A percentile compares a stretch with the other conserved stretches of the same genome.
phyloP scores from a whole-genome alignment of 2,329 filamentous ascomycete genomes.

The Plenodomus biglobosus region DNA sequence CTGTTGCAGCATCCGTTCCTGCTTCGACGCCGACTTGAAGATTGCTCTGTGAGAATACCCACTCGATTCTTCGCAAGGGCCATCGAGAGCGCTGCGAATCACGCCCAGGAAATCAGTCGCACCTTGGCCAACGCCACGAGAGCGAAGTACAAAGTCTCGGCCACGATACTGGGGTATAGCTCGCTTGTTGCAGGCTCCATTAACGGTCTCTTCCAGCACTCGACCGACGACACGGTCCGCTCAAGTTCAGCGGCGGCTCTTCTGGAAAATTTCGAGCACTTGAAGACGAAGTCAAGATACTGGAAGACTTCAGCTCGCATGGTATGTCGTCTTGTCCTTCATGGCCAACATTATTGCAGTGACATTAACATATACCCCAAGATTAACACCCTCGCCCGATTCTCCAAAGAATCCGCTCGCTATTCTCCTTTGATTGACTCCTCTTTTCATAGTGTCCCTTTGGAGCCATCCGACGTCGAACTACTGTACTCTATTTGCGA shows the following conservation, averaged over 20 bases:
- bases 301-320: slow-evolving; percentile 5
- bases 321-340: neutral
- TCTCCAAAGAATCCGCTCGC: neutral
- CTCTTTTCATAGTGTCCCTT: neutral
- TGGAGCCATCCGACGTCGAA: slow-evolving; percentile 4
- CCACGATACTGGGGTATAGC: slow-evolving; percentile 6
- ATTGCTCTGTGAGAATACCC: neutral
- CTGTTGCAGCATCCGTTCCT: slow-evolving; percentile 9
- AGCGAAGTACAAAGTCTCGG: slow-evolving; percentile 1
- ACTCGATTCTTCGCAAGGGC: slow-evolving; percentile 2
- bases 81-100: slow-evolving; percentile 1
- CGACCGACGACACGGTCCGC: neutral
- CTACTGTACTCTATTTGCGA: slow-evolving; percentile 7
- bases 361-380: neutral
- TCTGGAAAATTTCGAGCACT: slow-evolving; percentile 1
- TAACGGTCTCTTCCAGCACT: slow-evolving; percentile 6
- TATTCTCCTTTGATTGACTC: neutral
- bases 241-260: slow-evolving; percentile 1
- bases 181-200: slow-evolving; percentile 6
- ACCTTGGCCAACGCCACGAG: slow-evolving; percentile 5
- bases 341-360: too few species aligned
- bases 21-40: slow-evolving; percentile 6
- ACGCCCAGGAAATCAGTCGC: slow-evolving; percentile 4
- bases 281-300: slow-evolving; percentile 2
- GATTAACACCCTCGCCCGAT: neutral